Evolutionary conservation across 2,329 filamentous ascomycete species (phyloP), one percentile per base, ranked within the genome.

Genomic region (Fusarium neocosmosporiellum): DNA sequence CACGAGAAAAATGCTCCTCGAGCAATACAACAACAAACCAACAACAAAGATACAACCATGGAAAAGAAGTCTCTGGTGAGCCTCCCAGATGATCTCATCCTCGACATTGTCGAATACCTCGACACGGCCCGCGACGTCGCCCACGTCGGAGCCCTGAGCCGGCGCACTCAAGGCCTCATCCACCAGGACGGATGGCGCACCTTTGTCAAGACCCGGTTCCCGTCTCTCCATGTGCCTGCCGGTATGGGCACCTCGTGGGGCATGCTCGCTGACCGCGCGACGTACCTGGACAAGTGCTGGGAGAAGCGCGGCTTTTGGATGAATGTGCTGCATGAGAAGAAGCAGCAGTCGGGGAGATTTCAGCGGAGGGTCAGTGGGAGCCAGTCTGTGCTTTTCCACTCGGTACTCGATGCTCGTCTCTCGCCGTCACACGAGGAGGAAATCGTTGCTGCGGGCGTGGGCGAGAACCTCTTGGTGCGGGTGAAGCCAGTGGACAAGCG

Each of bases 261-360:
- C 13, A 72, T 78, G 14, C 77, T 86, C 29, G 87, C 87, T 8
- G 80, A 85, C 29, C 83, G 81, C 1, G 76, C 88, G 48, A 88
- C 88, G 1, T 86, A 85, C 70, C 84, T 88, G 62, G 84, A 86
- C 31, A 83, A 87, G 7, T 87, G 85, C 72, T 89, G 88, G 88
- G 87, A 89, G 57, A 83, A 82, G 59, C 83, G 86, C 22, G 80
- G 81, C 18, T 83, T 88, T 64, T 80, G 81, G 57, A 77, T 82
- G 16, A 78, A 71, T 48, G 68, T 78, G 31, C 75, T 81, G 20
- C 59, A 67, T 50, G 75, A 76, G 63, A 65, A 70, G 67, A 59
- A 66, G 50, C 68, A 69, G 14, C 73, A 72, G 22, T 64, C 66
- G 1, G 61, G 53, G 20, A 67, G 68, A 22, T 57, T 59, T 16